Percentiles rank a stretch among this genome's conserved stretches.
phyloP scores from a whole-genome alignment of 495 filamentous ascomycete genomes.

The Neurospora discreta region DNA sequence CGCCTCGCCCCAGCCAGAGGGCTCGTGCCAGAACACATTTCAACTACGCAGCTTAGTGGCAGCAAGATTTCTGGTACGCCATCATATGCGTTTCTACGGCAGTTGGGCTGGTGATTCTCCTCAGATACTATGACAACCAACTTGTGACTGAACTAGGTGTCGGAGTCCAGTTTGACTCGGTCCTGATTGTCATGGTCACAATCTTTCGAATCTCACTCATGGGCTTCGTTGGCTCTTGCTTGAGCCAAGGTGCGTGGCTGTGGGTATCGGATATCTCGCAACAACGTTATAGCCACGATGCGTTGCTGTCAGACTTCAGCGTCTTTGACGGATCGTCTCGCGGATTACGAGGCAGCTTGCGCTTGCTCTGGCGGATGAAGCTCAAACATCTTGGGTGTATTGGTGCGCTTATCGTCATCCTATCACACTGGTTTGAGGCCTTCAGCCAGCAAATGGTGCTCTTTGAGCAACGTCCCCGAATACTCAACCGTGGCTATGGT shows the following conservation, averaged over 20 bases:
- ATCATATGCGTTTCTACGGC: slow-evolving; percentile 17
- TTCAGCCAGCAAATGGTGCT: slow-evolving; percentile 29
- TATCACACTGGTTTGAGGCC: slow-evolving; percentile 26
- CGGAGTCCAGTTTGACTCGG: slow-evolving; percentile 20
- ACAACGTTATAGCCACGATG: slow-evolving; percentile 10
- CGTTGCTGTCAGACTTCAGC: slow-evolving; percentile 24
- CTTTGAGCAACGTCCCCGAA: slow-evolving; percentile 17
- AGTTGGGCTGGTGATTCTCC: slow-evolving; percentile 9
- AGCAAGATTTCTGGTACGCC: slow-evolving; percentile 23
- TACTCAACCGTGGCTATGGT: not conserved
- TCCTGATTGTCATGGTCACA: slow-evolving; percentile 24
- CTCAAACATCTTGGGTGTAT: slow-evolving; percentile 24
- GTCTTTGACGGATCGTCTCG: slow-evolving; percentile 27
- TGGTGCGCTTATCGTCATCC: slow-evolving; percentile 23
- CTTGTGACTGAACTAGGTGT: slow-evolving; percentile 17
- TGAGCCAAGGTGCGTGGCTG: slow-evolving; percentile 29
- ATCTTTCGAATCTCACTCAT: slow-evolving; percentile 22
- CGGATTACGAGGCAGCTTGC: slow-evolving; percentile 21
- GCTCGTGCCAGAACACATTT: not conserved
- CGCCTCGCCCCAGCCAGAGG: not conserved
- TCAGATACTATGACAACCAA: slow-evolving; percentile 18
- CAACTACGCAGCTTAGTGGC: slow-evolving; percentile 22
- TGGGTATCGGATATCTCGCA: slow-evolving; percentile 24
- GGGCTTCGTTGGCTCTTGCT: slow-evolving; percentile 19
- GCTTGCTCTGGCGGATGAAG: slow-evolving; percentile 25